Conservation (phyloP, 306 rosid genomes). For the Mimosa pudica region DNA sequence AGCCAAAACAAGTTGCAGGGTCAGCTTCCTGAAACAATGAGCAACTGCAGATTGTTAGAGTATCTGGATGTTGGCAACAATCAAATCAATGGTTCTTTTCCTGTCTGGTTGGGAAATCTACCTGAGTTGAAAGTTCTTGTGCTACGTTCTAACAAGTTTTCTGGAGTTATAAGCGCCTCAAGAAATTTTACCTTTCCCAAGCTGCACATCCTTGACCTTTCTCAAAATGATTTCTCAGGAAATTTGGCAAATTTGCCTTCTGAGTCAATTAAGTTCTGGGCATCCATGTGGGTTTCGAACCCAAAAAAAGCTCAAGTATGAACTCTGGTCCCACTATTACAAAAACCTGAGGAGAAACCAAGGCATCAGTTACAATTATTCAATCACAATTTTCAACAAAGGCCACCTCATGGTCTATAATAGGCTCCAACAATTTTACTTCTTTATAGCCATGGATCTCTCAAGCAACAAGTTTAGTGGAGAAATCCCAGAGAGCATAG, state of each 20-base stretch:
- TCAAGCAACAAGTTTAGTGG: slow-evolving; percentile 41
- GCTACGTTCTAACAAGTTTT: not conserved
- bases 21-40: slow-evolving; percentile 40
- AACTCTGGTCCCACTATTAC: too few relatives aligned
- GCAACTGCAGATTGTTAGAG: slow-evolving; percentile 23
- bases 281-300: too few relatives aligned
- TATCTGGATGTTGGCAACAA: slow-evolving; percentile 28
- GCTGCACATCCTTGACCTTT: slow-evolving; percentile 39
- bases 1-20: slow-evolving; percentile 41
- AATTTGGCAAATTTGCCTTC: too few relatives aligned
- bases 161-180: slow-evolving; percentile 18
- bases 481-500: slow-evolving; percentile 22
- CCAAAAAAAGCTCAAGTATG: too few relatives aligned
- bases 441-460: slow-evolving; percentile 28
- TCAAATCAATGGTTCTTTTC: slow-evolving; percentile 41
- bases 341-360: not conserved
- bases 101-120: slow-evolving; percentile 47
- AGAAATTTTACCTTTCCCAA: slow-evolving; percentile 4
- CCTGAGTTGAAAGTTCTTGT: slow-evolving; percentile 29
- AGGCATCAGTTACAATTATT: not conserved
- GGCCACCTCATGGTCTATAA: slow-evolving; percentile 9
- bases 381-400: slow-evolving; percentile 25
- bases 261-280: too few relatives aligned
- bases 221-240: too few relatives aligned
- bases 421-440: not conserved